Evolutionary conservation across 2,329 filamentous ascomycete species (phyloP), one percentile per base, ranked within the genome.

Genomic region (Paramyrothecium sp.): DNA sequence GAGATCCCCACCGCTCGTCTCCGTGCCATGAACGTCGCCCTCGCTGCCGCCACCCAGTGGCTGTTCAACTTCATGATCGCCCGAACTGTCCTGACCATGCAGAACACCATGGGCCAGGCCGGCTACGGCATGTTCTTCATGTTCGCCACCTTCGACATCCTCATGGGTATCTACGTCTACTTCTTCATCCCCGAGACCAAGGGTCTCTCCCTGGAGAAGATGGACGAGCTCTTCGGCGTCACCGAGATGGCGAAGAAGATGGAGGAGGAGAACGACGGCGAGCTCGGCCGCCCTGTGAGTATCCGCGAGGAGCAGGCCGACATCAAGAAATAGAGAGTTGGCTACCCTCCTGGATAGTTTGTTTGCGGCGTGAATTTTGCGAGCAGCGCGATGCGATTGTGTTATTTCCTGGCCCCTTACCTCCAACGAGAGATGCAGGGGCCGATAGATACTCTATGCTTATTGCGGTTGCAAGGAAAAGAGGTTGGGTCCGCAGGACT

Each of bases 31-130:
- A 90, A 90, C 65, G 88, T 91, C 7, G 82, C 87, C 2, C 77
- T 91, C 51, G 88, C 82, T 0, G 87, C 88, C 1, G 85, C 84
- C 2, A 89, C 85, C 0, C 87, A 91, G 65, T 90, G 88, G 88
- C 71, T 91, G 4, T 90, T 91, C 71, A 91, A 91, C 68, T 89
- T 91, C 59, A 82, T 90, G 11, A 85, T 91, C 56, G 88, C 88
- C 2, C 76, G 86, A 57, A 85, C 86, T 34, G 86, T 88, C 3
- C 84, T 88, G 2, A 85, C 82, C 51, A 90, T 91, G 88, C 78
- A 90, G 65, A 78, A 78, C 73, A 81, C 74, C 16, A 77, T 80
- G 65, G 77, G 76, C 20, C 61, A 69, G 22, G 69, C 69, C 22
- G 75, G 76, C 7, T 79, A 76, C 54, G 86, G 84, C 30, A 87